Percentiles rank a stretch among this genome's conserved stretches.
Conservation (phyloP, 331 rosid species). For the Pyrus hybrid region DNA sequence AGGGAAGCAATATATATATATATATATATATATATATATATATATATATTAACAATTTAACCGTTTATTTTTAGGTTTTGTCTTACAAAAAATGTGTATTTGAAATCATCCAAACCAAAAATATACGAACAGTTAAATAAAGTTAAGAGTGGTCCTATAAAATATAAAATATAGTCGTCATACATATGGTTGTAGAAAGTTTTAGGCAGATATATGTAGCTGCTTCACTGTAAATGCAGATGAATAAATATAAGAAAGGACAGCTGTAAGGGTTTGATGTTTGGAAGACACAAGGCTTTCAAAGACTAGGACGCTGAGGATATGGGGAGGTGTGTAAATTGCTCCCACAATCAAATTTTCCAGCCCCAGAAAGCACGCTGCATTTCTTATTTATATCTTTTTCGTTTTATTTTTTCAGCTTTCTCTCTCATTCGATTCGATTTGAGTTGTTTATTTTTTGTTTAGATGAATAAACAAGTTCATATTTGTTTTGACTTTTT, state of each 20-base stretch:
- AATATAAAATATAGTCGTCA: too few relatives aligned
- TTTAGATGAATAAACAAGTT: too few relatives aligned
- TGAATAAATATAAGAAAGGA: conserved; percentile 5
- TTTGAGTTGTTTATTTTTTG: too few relatives aligned
- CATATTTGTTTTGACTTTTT: neutral
- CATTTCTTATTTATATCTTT: neutral
- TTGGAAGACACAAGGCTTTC: conserved; percentile 47
- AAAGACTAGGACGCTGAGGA: conserved; percentile 15
- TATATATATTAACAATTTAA: too few relatives aligned
- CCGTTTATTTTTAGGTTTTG: too few relatives aligned
- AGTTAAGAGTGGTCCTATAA: neutral
- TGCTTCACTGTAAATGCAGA: neutral
- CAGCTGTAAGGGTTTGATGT: conserved; percentile 64
- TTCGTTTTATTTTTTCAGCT: neutral
- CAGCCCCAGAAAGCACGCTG: conserved; percentile 40
- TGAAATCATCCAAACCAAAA: too few relatives aligned
- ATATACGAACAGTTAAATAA: too few relatives aligned
- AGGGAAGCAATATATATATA: too few relatives aligned
- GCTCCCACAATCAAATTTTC: conserved; percentile 23
- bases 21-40: too few relatives aligned
- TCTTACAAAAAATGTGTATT: too few relatives aligned
- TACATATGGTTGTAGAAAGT: too few relatives aligned
- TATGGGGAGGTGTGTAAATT: conserved; percentile 36
- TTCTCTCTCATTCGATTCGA: neutral
- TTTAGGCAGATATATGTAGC: neutral